phyloP scores from a whole-genome alignment of 83 land plant species.

The Thuja plicata region DNA sequence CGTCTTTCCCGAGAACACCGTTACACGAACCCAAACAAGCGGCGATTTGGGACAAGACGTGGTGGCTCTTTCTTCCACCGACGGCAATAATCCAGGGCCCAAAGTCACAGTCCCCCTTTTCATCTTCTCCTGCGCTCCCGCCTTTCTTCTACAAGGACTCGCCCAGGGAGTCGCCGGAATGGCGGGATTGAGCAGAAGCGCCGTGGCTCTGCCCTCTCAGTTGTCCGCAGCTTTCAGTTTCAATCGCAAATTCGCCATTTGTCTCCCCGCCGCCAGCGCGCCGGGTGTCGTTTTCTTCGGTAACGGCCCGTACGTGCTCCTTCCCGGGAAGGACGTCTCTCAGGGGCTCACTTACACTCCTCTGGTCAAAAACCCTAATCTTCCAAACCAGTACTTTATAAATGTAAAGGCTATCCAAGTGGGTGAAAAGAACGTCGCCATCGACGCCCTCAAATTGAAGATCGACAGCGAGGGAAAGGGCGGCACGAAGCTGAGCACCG shows the following conservation, averaged over 20 bases:
- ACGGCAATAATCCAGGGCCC: constrained; percentile 14
- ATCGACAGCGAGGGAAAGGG: constrained; percentile 43
- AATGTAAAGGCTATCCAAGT: constrained; percentile 45
- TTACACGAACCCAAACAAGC: background rate
- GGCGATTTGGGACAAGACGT: constrained; percentile 36
- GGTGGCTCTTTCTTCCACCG: constrained; percentile 32
- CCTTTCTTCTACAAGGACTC: constrained; percentile 25
- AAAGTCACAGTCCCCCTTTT: constrained; percentile 20
- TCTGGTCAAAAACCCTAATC: constrained; percentile 33
- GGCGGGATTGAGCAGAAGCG: constrained; percentile 37
- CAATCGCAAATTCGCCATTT: constrained; percentile 36
- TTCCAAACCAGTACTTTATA: constrained; percentile 48
- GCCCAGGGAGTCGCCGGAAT: constrained; percentile 33
- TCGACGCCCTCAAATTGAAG: constrained; percentile 39
- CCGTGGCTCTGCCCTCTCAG: constrained; percentile 28
- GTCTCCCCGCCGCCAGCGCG: constrained; percentile 20
- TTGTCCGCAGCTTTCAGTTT: constrained; percentile 37
- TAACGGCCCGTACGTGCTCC: constrained; percentile 29
- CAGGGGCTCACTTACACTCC: constrained; percentile 34
- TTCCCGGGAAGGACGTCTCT: constrained; percentile 39
- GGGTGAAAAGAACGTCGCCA: constrained; percentile 21
- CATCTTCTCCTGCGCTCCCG: constrained; percentile 39
- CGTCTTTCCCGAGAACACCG: constrained; percentile 21
- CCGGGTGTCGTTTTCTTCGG: constrained; percentile 56
- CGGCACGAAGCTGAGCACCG: constrained; percentile 67